These are phyloP conservation scores for Dioscorea zingiberensis DNA, from an alignment of 106 monocot species.

Conservation along the genomic window DNA sequence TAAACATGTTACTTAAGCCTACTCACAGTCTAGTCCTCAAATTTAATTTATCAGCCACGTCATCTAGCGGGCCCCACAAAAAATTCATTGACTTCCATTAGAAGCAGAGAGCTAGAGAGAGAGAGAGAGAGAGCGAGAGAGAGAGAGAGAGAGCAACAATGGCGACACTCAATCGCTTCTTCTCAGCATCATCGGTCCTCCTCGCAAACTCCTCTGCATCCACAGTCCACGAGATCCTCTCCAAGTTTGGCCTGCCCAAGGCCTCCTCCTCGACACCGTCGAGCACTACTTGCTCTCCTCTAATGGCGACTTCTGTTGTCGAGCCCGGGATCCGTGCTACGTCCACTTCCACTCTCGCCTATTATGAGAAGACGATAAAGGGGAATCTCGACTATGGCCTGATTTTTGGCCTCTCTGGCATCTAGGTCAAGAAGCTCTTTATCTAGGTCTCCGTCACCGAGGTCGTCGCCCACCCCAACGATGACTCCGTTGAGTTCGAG, in stretches of 20 bases:
- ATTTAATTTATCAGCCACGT: too few relatives aligned
- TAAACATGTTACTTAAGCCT: too few relatives aligned
- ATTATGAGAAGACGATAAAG: slow-evolving; percentile 46
- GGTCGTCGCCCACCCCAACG: slow-evolving; percentile 29
- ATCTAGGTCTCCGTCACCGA: slow-evolving; percentile 52
- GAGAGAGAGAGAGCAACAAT: background rate
- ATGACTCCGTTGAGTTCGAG: slow-evolving; percentile 35
- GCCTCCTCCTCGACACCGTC: slow-evolving; percentile 47
- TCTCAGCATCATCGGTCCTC: background rate
- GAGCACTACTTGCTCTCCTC: slow-evolving; percentile 27
- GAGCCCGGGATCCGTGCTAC: slow-evolving; percentile 45
- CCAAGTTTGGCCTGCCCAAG: slow-evolving; percentile 48
- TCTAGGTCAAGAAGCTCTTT: slow-evolving; percentile 66
- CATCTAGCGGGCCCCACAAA: too few relatives aligned
- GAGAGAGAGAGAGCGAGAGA: too few relatives aligned
- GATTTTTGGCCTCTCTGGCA: slow-evolving; percentile 52
- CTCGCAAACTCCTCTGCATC: background rate
- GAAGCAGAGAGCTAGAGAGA: too few relatives aligned
- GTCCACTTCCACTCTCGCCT: slow-evolving; percentile 51
- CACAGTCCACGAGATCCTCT: slow-evolving; percentile 37
- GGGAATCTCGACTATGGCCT: slow-evolving; percentile 52
- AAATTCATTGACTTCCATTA: too few relatives aligned
- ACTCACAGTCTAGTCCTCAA: too few relatives aligned
- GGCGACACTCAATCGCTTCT: background rate
- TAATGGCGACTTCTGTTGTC: slow-evolving; percentile 30